phyloP scores from a whole-genome alignment of 768 basidiomycete genomes.

The Panaeolus papilionaceus region DNA sequence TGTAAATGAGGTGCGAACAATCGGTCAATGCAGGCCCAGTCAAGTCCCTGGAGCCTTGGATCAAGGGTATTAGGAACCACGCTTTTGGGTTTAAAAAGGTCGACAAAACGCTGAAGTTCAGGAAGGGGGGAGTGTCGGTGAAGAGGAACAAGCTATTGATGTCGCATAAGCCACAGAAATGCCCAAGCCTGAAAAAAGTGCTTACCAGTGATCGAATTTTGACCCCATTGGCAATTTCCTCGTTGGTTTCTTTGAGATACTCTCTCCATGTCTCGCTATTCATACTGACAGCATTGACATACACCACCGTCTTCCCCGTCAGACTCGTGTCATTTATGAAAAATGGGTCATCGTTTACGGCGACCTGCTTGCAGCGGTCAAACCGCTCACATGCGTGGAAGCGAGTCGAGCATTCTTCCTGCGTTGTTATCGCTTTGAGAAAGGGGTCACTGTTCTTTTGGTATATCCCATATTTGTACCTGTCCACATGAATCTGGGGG shows the following conservation, averaged over 20 bases:
- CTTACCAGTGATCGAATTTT: conserved; percentile 69
- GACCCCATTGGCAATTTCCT: conserved; percentile 46
- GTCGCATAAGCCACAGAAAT: neutral
- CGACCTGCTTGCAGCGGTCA: conserved; percentile 70
- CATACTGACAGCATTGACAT: conserved; percentile 86
- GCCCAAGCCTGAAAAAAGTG: neutral
- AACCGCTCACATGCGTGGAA: conserved; percentile 96
- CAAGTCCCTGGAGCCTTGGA: conserved; percentile 57
- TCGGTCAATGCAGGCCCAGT: conserved; percentile 74
- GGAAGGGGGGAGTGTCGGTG: conserved; percentile 88
- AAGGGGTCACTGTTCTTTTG: conserved; percentile 62
- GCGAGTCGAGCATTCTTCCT: conserved; percentile 65
- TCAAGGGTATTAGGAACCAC: conserved; percentile 83
- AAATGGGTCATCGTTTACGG: conserved; percentile 42
- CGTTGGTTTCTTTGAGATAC: conserved; percentile 48
- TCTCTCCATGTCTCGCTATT: conserved; percentile 56
- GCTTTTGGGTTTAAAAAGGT: conserved; percentile 77
- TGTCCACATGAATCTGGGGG: conserved; percentile 84
- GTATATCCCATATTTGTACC: conserved; percentile 83
- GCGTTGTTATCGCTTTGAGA: conserved; percentile 63
- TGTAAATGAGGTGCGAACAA: conserved; percentile 71
- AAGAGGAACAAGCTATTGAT: conserved; percentile 75
- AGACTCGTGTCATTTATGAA: conserved; percentile 44
- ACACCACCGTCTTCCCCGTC: conserved; percentile 69
- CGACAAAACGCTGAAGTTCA: conserved; percentile 82